A percentile compares a stretch with the other conserved stretches of the same genome.
phyloP scores from a whole-genome alignment of 345 rosid genomes.

The Melaleuca alternifolia region DNA sequence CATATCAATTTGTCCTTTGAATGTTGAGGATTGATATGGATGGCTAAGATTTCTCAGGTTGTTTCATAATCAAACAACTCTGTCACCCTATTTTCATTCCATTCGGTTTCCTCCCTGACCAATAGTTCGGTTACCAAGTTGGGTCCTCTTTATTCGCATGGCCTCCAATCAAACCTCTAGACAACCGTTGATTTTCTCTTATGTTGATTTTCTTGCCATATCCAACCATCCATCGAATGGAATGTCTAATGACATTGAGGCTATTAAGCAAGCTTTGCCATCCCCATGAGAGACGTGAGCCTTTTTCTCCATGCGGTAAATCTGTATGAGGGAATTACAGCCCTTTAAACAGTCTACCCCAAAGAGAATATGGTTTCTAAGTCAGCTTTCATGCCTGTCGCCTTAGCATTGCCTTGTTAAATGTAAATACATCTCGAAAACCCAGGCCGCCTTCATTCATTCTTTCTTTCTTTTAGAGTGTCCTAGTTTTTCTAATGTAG shows the following conservation, averaged over 20 bases:
- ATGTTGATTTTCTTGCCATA: neutral
- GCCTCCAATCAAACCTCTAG: neutral
- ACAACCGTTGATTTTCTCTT: neutral
- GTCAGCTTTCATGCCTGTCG: too few relatives aligned
- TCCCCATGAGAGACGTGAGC: neutral
- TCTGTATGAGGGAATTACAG: neutral
- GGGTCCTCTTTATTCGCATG: neutral
- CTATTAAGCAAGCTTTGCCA: neutral
- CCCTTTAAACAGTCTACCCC: too few relatives aligned
- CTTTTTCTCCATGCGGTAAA: neutral
- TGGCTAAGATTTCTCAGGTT: neutral
- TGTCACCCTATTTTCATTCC: neutral
- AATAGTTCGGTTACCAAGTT: too few relatives aligned
- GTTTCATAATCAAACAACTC: neutral
- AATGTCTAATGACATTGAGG: too few relatives aligned
- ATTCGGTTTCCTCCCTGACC: neutral
- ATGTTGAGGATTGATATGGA: neutral
- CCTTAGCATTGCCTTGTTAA: too few relatives aligned
- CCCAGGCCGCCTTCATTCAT: too few relatives aligned
- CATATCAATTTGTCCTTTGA: neutral
- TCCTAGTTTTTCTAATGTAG: too few relatives aligned
- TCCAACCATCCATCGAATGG: neutral
- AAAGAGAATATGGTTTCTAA: too few relatives aligned
- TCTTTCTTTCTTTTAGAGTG: too few relatives aligned
- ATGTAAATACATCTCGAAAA: too few relatives aligned